phyloP scores from a whole-genome alignment of 2,329 filamentous ascomycete genomes.

The Cladosporium sphaerospermum region DNA sequence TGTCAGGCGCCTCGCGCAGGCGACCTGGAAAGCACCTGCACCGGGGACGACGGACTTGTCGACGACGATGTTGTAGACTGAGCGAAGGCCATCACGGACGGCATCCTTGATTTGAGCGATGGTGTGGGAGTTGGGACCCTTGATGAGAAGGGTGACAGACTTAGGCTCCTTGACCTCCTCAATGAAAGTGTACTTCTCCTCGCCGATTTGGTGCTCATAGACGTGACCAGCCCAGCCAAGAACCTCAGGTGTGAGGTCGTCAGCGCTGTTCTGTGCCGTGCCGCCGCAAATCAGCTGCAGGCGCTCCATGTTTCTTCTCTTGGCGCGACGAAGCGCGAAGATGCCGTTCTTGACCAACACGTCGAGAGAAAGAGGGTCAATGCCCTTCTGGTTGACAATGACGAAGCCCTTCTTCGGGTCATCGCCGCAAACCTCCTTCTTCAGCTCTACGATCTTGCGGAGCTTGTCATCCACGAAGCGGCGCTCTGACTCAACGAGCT shows the following conservation, averaged over 20 bases:
- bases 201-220: conserved; percentile 93
- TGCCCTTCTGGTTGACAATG: conserved; percentile 98
- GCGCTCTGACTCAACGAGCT: conserved; percentile 94
- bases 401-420: conserved; percentile 95
- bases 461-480: conserved; percentile 94
- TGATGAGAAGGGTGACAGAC: conserved; percentile 95
- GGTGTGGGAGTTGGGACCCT: conserved; percentile 93
- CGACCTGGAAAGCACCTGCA: conserved; percentile 91
- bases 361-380: conserved; percentile 91
- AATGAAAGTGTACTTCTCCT: conserved; percentile 98
- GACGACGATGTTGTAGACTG: conserved; percentile 99
- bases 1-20: conserved; percentile 79
- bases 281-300: conserved; percentile 92
- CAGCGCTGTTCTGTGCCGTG: conserved; percentile 88
- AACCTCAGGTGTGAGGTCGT: conserved; percentile 79
- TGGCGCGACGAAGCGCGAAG: conserved; percentile 84
- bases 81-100: conserved; percentile 87
- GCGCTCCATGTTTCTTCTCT: conserved; percentile 98
- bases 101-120: conserved; percentile 96
- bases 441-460: conserved; percentile 94
- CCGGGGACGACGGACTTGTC: conserved; percentile 92
- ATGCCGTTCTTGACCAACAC: conserved; percentile 98
- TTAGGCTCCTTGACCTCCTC: conserved; percentile 99
- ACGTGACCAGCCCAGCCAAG: conserved; percentile 95
- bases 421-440: conserved; percentile 93